Base-by-base conservation (phyloP, 257 asterid genomes). In the Mitragyna speciosa region DNA sequence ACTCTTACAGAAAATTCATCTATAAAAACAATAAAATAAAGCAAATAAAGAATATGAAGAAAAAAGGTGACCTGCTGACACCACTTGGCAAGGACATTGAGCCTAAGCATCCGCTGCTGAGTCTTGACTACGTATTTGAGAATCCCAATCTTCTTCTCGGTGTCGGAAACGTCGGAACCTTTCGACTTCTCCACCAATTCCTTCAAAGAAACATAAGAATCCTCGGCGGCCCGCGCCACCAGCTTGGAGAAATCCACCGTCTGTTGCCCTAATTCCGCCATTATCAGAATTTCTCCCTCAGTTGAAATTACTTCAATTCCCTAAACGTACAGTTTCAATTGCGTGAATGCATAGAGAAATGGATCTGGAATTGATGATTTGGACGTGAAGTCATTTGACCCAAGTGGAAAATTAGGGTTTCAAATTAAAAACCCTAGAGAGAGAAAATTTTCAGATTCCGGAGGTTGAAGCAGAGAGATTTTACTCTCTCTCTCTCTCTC, bases 11-110 rank as follows among this genome's bases (percentile, higher is more conserved):
- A 39, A 5, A 56, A 20, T 52, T 52, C 19, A 52, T 52, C 16
- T 17, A 64, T 5, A 26, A 63, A 5, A 19, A 22, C 24, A 14
- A 20, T n/a, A n/a, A n/a, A n/a, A n/a, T n/a, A n/a, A 36, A 36
- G 41, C 41, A 69, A 12, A 73, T 0, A 10, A 45, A 45, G 11
- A 31, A 31, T 6, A 69, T 30, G 0, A 33, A 39, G 30, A 15
- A n/a, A 54, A 36, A 48, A 33, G 28, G 12, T 68, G 66, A 94
- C 98, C 99, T 96, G 99, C 84, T 96, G 98, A 83, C 97, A 92
- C 99, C 99, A 96, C 89, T 96, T 96, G 78, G 99, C 88, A 48
- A 96, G 98, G 85, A 96, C 98, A 89, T 92, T 94, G 83, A 96
- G 97, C 43, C 99, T 96, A 65, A 96, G 96, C 96, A 96, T 89